Evolutionary conservation across 202 grass and related monocot genomes (phyloP), one percentile per base, ranked within the genome.

Genomic region (Eragrostis tef): DNA sequence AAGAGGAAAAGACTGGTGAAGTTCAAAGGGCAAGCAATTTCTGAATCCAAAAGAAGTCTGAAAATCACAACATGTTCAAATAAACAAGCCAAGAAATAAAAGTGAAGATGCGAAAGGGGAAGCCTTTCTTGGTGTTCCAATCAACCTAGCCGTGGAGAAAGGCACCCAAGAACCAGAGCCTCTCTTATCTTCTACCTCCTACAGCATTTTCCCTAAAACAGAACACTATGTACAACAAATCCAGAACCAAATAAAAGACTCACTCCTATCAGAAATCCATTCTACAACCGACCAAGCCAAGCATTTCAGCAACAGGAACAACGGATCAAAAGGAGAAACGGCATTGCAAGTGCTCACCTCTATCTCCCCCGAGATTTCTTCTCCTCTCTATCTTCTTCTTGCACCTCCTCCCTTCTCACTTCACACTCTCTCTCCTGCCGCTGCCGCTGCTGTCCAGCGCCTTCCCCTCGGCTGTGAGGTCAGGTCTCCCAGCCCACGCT

Each of bases 401-500:
- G 64, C 16, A 34, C 19, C 49, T 72, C 15, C 31, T 42, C 21
- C 39, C 41, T 27, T 39, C 61, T n/a, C 65, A 4, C 45, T 27
- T 43, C 11, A 21, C 11, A 9, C 4, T 69, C 41, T 45, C 11
- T 16, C 15, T 41, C 0, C 66, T 41, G 5, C 48, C 11, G 65
- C 22, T 10, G 79, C 53, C 24, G 60, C 71, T 49, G 15, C 21
- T 19, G 52, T 42, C 11, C 34, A 66, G 34, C 46, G 84, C 16
- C 65, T 39, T 50, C 63, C 20, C 54, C 29, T 47, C 17, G 1
- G 0, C 47, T 53, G 25, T 46, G 36, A 59, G 64, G 29, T 19
- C 50, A 44, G 63, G 65, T 14, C 83, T 58, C 84, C 29, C 34
- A 64, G 20, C 52, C 79, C 85, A 70, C 71, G 64, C 85, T 64